These are phyloP conservation scores for Arbutus unedo DNA, from an alignment of 148 eudicot species.

Conservation along the genomic window DNA sequence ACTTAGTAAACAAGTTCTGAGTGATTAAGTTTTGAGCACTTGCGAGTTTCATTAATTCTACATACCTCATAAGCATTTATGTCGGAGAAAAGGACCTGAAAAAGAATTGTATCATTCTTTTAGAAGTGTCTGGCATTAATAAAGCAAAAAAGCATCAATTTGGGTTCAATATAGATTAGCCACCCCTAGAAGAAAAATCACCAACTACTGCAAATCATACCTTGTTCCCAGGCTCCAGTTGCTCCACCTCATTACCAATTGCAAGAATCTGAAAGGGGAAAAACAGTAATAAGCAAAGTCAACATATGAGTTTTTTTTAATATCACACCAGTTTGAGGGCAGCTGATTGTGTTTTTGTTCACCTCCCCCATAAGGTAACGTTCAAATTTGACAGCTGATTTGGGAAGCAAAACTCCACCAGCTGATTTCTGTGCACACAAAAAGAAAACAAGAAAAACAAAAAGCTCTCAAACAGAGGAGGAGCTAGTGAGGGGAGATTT, in stretches of 20 bases:
- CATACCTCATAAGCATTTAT: constrained; percentile 85
- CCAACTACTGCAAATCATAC: constrained; percentile 30
- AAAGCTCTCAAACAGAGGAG: background rate
- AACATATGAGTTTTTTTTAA: background rate
- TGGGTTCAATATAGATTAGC: background rate
- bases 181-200: constrained; percentile 2
- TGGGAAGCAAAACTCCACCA: constrained; percentile 91
- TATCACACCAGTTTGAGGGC: background rate
- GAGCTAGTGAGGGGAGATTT: background rate
- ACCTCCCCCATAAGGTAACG: constrained; percentile 97
- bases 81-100: constrained; percentile 97
- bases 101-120: constrained; percentile 3
- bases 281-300: background rate
- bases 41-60: background rate
- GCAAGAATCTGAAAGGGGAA: constrained; percentile 56
- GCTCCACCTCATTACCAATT: constrained; percentile 70
- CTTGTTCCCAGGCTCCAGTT: constrained; percentile 89
- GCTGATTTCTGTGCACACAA: constrained; percentile 70
- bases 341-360: constrained; percentile 14
- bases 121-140: background rate
- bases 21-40: background rate
- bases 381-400: constrained; percentile 93
- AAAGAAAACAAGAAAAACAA: background rate
- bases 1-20: background rate
- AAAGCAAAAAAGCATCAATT: background rate